These are phyloP conservation scores for Saraca asoca DNA, from an alignment of 331 rosid genomes.

Conservation along the genomic window DNA sequence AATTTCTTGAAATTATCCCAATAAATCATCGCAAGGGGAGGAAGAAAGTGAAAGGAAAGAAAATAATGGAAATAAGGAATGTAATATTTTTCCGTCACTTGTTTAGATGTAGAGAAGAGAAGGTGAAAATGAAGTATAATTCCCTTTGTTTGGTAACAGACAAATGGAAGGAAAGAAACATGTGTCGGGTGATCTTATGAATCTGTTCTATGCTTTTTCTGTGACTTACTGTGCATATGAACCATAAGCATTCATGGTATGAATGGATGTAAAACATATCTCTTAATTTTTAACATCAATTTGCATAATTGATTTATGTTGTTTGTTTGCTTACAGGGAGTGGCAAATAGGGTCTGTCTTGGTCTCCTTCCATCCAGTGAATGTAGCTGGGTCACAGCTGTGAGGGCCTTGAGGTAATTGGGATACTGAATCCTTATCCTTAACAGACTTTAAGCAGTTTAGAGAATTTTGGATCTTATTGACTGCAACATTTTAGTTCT, in stretches of 20 bases:
- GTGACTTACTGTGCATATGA: conserved; percentile 1
- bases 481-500: neutral
- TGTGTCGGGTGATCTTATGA: conserved; percentile 10
- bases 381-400: conserved; percentile 85
- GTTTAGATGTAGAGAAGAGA: conserved; percentile 18
- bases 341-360: conserved; percentile 94
- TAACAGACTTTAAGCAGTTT: too few species aligned
- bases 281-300: conserved; percentile 12
- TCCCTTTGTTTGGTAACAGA: conserved; percentile 1
- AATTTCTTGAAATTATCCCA: neutral
- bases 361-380: conserved; percentile 95
- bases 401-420: conserved; percentile 79
- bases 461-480: too few species aligned
- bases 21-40: neutral
- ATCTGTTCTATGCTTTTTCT: conserved; percentile 17
- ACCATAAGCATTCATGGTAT: neutral
- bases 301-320: conserved; percentile 3
- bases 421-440: conserved; percentile 13
- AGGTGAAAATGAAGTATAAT: conserved; percentile 6
- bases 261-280: neutral
- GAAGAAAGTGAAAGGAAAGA: too few species aligned
- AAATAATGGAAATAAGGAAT: neutral
- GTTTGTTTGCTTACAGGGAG: conserved; percentile 51
- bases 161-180: conserved; percentile 2
- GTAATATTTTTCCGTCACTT: neutral